Percentiles rank a stretch among this genome's conserved stretches.
phyloP scores from a whole-genome alignment of 768 basidiomycete genomes.

The Suillus brevipes region DNA sequence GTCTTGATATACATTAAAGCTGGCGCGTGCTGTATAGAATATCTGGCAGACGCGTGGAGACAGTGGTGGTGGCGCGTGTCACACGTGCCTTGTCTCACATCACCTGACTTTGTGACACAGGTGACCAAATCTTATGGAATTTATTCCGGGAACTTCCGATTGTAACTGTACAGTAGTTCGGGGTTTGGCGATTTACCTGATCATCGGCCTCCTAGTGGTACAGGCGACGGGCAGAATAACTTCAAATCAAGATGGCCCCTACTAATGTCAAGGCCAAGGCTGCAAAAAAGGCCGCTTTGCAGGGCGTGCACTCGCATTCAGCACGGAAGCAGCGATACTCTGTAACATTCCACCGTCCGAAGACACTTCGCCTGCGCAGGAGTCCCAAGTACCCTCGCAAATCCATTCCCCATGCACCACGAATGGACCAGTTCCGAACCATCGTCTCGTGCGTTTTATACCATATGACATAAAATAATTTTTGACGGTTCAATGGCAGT shows the following conservation, averaged over 20 bases:
- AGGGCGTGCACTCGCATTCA: constrained; percentile 75
- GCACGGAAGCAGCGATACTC: constrained; percentile 80
- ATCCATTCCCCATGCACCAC: constrained; percentile 84
- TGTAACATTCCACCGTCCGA: constrained; percentile 95
- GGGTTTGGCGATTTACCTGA: not conserved
- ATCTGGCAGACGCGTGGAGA: not conserved
- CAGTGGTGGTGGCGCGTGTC: not conserved
- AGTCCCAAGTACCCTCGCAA: constrained; percentile 95
- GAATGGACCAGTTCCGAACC: constrained; percentile 97
- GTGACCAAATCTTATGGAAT: not conserved
- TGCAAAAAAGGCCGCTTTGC: constrained; percentile 95
- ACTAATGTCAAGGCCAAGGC: constrained; percentile 77
- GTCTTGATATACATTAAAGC: constrained; percentile 82
- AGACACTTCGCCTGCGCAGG: constrained; percentile 83
- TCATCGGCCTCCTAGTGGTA: constrained; percentile 1
- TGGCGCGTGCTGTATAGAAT: not conserved
- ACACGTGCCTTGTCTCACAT: not conserved
- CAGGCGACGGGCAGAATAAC: constrained; percentile 3
- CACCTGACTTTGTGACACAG: not conserved
- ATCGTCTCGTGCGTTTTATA: constrained; percentile 73
- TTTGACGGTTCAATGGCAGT: constrained; percentile 36
- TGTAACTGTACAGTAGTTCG: constrained; percentile 1
- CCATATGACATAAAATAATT: not conserved
- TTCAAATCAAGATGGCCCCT: constrained; percentile 11
- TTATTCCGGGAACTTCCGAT: not conserved